Evolutionary conservation across 192 early-diverging fungal species (phyloP), one percentile per base, ranked within the genome.

Genomic region (Coemansia sp.): DNA sequence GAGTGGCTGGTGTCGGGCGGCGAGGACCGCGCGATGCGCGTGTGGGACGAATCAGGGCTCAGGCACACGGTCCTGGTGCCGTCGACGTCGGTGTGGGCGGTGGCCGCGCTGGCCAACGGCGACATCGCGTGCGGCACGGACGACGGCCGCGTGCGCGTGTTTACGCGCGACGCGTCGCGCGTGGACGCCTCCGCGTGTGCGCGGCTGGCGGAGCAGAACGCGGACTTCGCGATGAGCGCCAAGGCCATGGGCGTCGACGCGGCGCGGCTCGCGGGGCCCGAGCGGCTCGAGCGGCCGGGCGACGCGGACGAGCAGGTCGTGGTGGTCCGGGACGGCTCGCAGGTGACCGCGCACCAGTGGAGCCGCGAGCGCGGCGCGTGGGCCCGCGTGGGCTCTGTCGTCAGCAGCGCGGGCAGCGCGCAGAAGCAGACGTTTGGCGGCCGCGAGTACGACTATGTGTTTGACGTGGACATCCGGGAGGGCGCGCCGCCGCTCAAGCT

Each of bases 401-500:
- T 97, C 0, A 95, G 98, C 74, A 88, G 92, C 3, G 86, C 88
- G 32, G 92, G 89, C 4, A 78, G 79, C 8, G 65, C 81, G 7
- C 69, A 86, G 22, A 98, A 95, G 67, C 88, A 93, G 63, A 60
- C 89, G 24, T 92, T 87, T 66, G 81, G 86, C 5, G 95, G 95
- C 27, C 81, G 83, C 42, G 95, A 98, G 60, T 99, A 99, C 69
- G 97, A 99, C 76, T 95, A 91, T 69, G 91, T 99, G 27, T 99
- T 99, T 82, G 94, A 96, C 65, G 91, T 99, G 21, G 96, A 98
- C 62, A 86, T 98, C 30, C 87, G 88, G 27, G 91, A 89, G 27
- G 92, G 89, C 8, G 75, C 67, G 1, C 89, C 89, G 24, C 84
- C 88, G 14, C 72, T 98, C 6, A 96, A 98, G 67, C 82, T 99